Conservation (phyloP, 495 filamentous ascomycete species). For the Glarea lozoyensis region DNA sequence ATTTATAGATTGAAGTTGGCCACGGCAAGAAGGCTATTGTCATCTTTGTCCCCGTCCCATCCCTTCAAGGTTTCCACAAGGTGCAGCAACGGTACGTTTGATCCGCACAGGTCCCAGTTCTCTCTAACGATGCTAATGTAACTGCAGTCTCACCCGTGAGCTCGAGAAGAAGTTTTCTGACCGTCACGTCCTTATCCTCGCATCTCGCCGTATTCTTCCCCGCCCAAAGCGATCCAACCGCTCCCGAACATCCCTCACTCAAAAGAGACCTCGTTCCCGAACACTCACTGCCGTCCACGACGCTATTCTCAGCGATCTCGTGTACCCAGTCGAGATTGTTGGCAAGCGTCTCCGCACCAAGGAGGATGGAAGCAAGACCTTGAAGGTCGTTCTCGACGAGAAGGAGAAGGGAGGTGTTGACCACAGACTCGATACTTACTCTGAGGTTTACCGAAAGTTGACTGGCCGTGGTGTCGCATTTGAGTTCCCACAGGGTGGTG, state of each 20-base stretch:
- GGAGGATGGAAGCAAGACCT: slow-evolving; percentile 93
- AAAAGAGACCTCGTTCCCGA: slow-evolving; percentile 96
- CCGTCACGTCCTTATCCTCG: slow-evolving; percentile 98
- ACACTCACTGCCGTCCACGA: slow-evolving; percentile 98
- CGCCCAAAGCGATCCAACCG: slow-evolving; percentile 93
- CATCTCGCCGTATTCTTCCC: slow-evolving; percentile 96
- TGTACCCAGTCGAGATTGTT: slow-evolving; percentile 99
- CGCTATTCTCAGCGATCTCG: slow-evolving; percentile 87
- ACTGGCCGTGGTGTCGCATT: slow-evolving; percentile 91
- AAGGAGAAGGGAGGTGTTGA: slow-evolving; percentile 98
- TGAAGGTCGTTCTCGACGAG: slow-evolving; percentile 98
- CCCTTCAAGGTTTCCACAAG: slow-evolving; percentile 91
- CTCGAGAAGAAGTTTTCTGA: no score
- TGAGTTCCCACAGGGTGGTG: slow-evolving; percentile 86
- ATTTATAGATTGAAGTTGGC: slow-evolving; percentile 92
- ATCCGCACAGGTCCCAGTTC: background rate
- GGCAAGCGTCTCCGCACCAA: slow-evolving; percentile 95
- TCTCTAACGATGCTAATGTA: background rate
- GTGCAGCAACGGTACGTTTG: slow-evolving; percentile 91
- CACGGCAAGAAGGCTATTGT: slow-evolving; percentile 99
- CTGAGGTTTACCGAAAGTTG: slow-evolving; percentile 92
- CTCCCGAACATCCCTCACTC: slow-evolving; percentile 84
- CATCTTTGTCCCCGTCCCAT: slow-evolving; percentile 99
- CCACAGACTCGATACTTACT: slow-evolving; percentile 98
- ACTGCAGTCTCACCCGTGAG: no score